Evolutionary conservation across 306 rosid genomes (phyloP), one percentile per base, ranked within the genome.

Genomic region (Ziziphus jujuba): DNA sequence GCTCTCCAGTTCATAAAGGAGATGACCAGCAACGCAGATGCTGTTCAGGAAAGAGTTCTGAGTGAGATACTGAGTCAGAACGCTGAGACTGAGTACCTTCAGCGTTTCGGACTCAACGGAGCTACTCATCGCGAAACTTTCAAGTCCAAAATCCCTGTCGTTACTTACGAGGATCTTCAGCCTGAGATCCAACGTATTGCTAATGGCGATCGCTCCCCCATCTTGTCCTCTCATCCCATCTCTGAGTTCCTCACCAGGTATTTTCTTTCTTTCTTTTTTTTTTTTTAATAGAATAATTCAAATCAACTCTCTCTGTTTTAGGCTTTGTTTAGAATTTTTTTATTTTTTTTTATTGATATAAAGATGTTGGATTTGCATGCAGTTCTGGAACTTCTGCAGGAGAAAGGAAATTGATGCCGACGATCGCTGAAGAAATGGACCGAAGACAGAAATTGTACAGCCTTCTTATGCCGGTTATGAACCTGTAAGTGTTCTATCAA

Each of bases 331-430:
- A 9, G 0, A n/a, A 2, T 12, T 0, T 13, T 66, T n/a, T n/a
- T n/a, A n/a, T n/a, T n/a, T n/a, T n/a, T n/a, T n/a, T n/a, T n/a
- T n/a, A n/a, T n/a, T n/a, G n/a, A n/a, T n/a, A n/a, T n/a, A n/a
- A n/a, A n/a, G 9, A 13, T 47, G 0, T 17, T 28, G 33, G 33
- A 33, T 35, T 51, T 51, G 53, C 53, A 17, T 78, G 52, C 89
- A 93, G 99, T 35, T 93, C 99, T 33, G 99, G 99, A 59, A 93
- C 99, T 9, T 93, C 99, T 0, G 97, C 92, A 5, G 99, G 99
- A 0, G 97, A 93, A 70, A 77, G 96, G 65, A 93, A 93, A 65
- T 35, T 93, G 82, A 90, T 85, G 90, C 99, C 99, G 1, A 90
- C 96, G 8, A 90, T 88, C 70, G 53, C 56, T 21, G 85, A 85